Conservation (phyloP, 2,329 filamentous ascomycete genomes). For the Berkeleyomyces rouxiae region DNA sequence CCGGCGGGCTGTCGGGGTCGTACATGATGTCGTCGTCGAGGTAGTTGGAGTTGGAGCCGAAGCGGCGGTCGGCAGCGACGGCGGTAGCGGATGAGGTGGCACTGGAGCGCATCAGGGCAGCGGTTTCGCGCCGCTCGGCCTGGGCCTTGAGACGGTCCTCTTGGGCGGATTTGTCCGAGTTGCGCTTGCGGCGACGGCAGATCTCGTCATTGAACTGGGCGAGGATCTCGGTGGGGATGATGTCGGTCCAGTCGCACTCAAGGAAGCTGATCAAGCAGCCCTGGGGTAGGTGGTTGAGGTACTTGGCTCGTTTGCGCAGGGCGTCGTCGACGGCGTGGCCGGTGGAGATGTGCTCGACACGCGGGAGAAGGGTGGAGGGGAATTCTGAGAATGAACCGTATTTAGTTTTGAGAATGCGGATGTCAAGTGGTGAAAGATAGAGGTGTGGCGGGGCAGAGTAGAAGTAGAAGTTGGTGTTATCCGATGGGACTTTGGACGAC, state of each 20-base stretch:
- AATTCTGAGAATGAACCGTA: conserved; percentile 72
- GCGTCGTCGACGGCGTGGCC: conserved; percentile 79
- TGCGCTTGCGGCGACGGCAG: conserved; percentile 56
- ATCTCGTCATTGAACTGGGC: conserved; percentile 61
- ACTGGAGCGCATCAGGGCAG: conserved; percentile 40
- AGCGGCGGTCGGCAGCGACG: neutral
- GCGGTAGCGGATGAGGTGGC: conserved; percentile 18
- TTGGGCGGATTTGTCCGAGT: conserved; percentile 65
- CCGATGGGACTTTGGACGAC: neutral
- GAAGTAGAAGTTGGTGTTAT: conserved; percentile 38
- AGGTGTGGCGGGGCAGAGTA: conserved; percentile 78
- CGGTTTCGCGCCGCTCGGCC: conserved; percentile 64
- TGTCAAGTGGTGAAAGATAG: conserved; percentile 79
- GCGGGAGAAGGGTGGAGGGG: conserved; percentile 69
- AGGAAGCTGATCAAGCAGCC: conserved; percentile 86
- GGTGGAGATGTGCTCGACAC: conserved; percentile 76
- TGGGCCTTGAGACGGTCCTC: conserved; percentile 75
- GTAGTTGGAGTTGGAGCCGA: neutral
- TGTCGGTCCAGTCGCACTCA: conserved; percentile 90
- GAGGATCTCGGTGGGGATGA: conserved; percentile 60
- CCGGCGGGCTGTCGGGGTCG: conserved; percentile 20
- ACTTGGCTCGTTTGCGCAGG: conserved; percentile 68
- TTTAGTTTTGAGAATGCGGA: conserved; percentile 76
- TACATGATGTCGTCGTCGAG: neutral
- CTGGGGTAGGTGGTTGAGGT: conserved; percentile 68